These are phyloP conservation scores for Theileria parva DNA, from an alignment of 169 alveolate genomes.

Conservation along the genomic window DNA sequence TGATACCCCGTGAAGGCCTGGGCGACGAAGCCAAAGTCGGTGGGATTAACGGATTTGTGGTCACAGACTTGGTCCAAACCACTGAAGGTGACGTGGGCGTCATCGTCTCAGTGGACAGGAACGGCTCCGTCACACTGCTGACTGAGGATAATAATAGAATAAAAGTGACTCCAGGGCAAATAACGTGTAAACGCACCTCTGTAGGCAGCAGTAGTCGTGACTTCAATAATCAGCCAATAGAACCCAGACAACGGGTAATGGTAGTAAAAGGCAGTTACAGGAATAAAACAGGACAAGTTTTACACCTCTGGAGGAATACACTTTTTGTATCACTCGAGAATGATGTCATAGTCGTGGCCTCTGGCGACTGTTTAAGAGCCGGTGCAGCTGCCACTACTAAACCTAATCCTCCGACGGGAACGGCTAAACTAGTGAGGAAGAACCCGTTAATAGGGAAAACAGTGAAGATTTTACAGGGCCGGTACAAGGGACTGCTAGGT, in stretches of 20 bases:
- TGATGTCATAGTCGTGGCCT: constrained; percentile 28
- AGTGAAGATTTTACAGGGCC: constrained; percentile 75
- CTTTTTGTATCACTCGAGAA: constrained; percentile 67
- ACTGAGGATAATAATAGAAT: constrained; percentile 52
- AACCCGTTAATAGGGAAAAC: constrained; percentile 74
- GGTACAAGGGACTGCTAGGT: constrained; percentile 74
- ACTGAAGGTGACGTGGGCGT: constrained; percentile 81
- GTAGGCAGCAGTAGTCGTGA: constrained; percentile 71
- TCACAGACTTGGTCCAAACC: constrained; percentile 80
- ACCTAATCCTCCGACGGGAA: constrained; percentile 20
- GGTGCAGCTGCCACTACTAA: constrained; percentile 21
- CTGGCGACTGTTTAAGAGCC: constrained; percentile 31
- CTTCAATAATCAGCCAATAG: constrained; percentile 65
- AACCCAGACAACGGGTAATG: constrained; percentile 62
- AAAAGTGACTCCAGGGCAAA: constrained; percentile 59
- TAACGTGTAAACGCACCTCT: constrained; percentile 71
- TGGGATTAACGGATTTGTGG: constrained; percentile 78
- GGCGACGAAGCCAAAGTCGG: constrained; percentile 55
- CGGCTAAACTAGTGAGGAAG: constrained; percentile 16
- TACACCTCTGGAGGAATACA: constrained; percentile 73
- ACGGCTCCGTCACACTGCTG: constrained; percentile 69
- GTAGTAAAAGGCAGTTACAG: constrained; percentile 68
- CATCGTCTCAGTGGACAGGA: constrained; percentile 75
- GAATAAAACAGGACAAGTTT: constrained; percentile 68
- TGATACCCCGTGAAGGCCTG: constrained; percentile 62